Base-by-base conservation (phyloP, 306 rosid genomes). In the Comarum palustre region DNA sequence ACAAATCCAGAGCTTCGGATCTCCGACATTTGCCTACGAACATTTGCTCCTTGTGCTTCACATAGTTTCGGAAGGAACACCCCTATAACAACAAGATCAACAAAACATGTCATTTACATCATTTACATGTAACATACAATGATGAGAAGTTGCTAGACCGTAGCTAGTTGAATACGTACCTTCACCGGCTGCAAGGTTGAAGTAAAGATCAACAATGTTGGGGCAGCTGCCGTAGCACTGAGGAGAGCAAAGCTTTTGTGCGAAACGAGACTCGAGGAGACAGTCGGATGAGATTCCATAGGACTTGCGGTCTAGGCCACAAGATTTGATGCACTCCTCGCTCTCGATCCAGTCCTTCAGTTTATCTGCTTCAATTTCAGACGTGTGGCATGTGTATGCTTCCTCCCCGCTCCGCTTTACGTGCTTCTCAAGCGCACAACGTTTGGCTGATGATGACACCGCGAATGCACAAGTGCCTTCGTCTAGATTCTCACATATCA, bases 121-220 rank as follows among this genome's bases (percentile, higher is more conserved):
- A 59, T 27, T 59, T 4, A 59, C 65, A 22, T 54, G 25, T 11
- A 54, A 3, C 29, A 8, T 19, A 51, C 24, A 15, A 1, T 15
- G 20, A 15, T 59, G 39, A 59, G 20, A 12, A 54, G 17, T 45
- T 4, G 6, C 2, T 24, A 22, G 31, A 25, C 11, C 22, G 12
- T 55, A 24, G 29, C 31, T 31, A 0, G 10, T 15, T 59, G 36
- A 6, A 32, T 0, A 62, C 25, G 27, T 29, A 89, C 97, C 97
- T 90, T 90, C 98, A 9, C 92, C 97, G 1, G 93, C 97, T 9
- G 96, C 97, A 6, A 93, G 93, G 69, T 90, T 89, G 86, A 89
- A 93, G 87, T 85, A 90, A 0, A 93, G 78, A 69, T 93, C 96
- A 43, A 90, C 87, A 64, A 86, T 78, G 48, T 90, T 93, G 42